phyloP scores from a whole-genome alignment of 2,329 filamentous ascomycete species.

The Paraconiothyrium brasiliense region DNA sequence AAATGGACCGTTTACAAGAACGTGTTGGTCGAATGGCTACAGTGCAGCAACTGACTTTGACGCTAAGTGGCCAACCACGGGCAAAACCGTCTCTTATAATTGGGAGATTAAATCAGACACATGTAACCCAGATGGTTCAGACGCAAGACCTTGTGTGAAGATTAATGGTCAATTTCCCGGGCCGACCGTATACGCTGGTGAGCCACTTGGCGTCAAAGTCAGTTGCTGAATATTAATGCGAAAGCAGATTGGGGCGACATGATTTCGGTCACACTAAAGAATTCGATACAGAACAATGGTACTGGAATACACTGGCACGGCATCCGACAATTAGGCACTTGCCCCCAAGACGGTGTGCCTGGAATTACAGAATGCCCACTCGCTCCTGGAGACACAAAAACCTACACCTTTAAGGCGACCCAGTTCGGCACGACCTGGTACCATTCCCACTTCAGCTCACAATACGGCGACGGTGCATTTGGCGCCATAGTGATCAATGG shows the following conservation, averaged over 20 bases:
- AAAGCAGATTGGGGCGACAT: conserved; percentile 34
- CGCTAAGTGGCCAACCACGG: conserved; percentile 48
- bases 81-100: conserved; percentile 46
- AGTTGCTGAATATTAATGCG: conserved; percentile 14
- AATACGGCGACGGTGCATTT: conserved; percentile 53
- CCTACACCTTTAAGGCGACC: conserved; percentile 34
- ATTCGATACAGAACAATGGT: conserved; percentile 63
- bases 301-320: conserved; percentile 70
- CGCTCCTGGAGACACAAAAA: conserved; percentile 53
- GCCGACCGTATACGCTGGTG: conserved; percentile 32
- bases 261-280: conserved; percentile 55
- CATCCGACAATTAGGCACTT: conserved; percentile 57
- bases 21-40: conserved; percentile 51
- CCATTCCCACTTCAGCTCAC: conserved; percentile 46
- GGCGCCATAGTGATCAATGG: conserved; percentile 52
- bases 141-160: conserved; percentile 26
- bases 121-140: conserved; percentile 37
- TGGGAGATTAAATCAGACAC: conserved; percentile 49
- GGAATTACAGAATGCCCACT: conserved; percentile 63
- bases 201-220: conserved; percentile 46
- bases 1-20: conserved; percentile 47
- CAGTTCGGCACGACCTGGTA: conserved; percentile 40
- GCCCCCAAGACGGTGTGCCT: conserved; percentile 63
- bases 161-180: conserved; percentile 37
- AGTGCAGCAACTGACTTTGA: conserved; percentile 54